Percentiles rank a stretch among this genome's conserved stretches.
Conservation (phyloP, 208 protist genomes). For the Cochliopodium minus region DNA sequence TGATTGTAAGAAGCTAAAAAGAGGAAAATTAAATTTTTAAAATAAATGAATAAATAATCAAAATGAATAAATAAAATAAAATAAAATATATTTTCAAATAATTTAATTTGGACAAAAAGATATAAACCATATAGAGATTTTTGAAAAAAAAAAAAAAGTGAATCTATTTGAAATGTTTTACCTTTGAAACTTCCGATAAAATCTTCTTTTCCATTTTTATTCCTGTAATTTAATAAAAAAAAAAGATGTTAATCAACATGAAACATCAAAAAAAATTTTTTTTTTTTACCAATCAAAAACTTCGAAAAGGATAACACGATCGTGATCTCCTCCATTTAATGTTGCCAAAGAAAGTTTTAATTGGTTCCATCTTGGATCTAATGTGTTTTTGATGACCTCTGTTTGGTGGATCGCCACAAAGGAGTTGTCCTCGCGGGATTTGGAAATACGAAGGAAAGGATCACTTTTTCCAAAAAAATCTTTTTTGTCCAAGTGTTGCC, state of each 20-base stretch:
- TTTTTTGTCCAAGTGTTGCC: background rate
- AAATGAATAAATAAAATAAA: too few relatives aligned
- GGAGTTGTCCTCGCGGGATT: background rate
- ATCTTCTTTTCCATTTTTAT: conserved; percentile 1
- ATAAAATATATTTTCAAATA: too few relatives aligned
- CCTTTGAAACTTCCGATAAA: conserved; percentile 6
- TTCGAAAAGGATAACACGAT: background rate
- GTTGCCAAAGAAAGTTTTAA: conserved; percentile 5
- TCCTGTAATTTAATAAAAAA: too few relatives aligned
- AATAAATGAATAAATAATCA: too few relatives aligned
- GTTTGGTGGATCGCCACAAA: conserved; percentile 4
- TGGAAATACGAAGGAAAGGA: conserved; percentile 6
- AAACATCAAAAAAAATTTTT: too few relatives aligned
- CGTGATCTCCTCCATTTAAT: conserved; percentile 13
- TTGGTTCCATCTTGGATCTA: conserved; percentile 5
- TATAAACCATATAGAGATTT: too few relatives aligned
- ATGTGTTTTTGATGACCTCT: background rate
- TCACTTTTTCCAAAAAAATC: conserved; percentile 5
- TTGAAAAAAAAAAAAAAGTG: too few relatives aligned
- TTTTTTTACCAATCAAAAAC: conserved; percentile 5
- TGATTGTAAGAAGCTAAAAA: background rate
- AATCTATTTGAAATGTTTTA: too few relatives aligned
- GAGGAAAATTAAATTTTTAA: too few relatives aligned
- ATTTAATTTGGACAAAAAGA: too few relatives aligned
- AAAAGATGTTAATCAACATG: too few relatives aligned